phyloP scores from a whole-genome alignment of 352 stramenopile genomes.

The Phytophthora litchii region DNA sequence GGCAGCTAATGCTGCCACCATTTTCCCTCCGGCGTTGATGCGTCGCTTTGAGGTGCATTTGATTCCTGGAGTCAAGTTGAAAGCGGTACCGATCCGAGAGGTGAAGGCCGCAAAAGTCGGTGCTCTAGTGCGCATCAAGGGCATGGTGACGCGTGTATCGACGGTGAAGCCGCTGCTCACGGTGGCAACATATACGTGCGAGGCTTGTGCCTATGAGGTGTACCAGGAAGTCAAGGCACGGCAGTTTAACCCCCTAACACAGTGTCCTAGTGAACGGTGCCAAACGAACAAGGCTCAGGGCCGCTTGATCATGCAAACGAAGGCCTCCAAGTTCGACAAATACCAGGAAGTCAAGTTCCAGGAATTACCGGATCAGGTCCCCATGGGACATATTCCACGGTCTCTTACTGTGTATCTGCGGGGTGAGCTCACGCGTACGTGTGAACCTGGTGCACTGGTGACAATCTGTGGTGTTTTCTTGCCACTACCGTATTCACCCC shows the following conservation, averaged over 20 bases:
- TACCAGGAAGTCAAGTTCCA: conserved; percentile 99
- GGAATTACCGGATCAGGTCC: conserved; percentile 92
- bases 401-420: conserved; percentile 92
- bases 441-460: conserved; percentile 95
- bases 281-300: conserved; percentile 79
- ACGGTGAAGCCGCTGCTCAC: conserved; percentile 97
- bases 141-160: conserved; percentile 98
- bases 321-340: conserved; percentile 98
- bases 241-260: conserved; percentile 94
- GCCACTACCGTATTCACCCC: conserved; percentile 91
- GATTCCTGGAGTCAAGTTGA: conserved; percentile 85
- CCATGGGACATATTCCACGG: conserved; percentile 98
- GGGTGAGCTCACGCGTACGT: conserved; percentile 93
- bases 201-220: conserved; percentile 95
- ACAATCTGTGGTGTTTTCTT: conserved; percentile 98
- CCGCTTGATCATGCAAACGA: conserved; percentile 94
- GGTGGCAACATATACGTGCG: conserved; percentile 98
- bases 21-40: conserved; percentile 94
- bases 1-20: conserved; percentile 43
- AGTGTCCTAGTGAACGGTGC: conserved; percentile 92
- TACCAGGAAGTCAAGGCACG: conserved; percentile 95
- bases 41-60: conserved; percentile 87
- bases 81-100: conserved; percentile 92
- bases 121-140: conserved; percentile 95
- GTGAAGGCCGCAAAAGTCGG: conserved; percentile 95